Percentiles rank a stretch among this genome's conserved stretches.
These are phyloP conservation scores for Triangularia setosa DNA, from an alignment of 2,329 filamentous ascomycete genomes.

Conservation along the genomic window DNA sequence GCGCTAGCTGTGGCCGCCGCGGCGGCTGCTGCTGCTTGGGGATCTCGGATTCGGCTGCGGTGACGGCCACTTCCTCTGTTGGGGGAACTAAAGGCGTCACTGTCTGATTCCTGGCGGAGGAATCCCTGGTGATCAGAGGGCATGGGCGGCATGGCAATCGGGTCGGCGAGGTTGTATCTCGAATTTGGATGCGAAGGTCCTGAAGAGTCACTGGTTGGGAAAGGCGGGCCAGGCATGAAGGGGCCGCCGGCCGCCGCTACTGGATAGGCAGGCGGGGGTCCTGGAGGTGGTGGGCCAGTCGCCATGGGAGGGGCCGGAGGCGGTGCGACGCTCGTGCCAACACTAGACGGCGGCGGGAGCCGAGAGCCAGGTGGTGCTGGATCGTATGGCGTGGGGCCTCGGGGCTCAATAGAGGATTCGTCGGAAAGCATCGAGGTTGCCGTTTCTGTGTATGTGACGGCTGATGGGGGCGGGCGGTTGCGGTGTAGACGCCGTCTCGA, in stretches of 20 bases:
- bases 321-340: conserved; percentile 5
- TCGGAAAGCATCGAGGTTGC: conserved; percentile 29
- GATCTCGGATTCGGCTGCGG: conserved; percentile 41
- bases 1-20: conserved; percentile 46
- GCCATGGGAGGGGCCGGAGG: conserved; percentile 1
- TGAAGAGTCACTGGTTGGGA: conserved; percentile 23
- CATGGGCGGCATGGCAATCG: conserved; percentile 50
- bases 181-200: conserved; percentile 32
- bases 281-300: conserved; percentile 15
- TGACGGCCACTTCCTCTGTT: conserved; percentile 28
- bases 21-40: conserved; percentile 43
- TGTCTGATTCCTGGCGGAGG: conserved; percentile 39
- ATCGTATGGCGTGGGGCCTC: conserved; percentile 30
- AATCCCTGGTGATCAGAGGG: conserved; percentile 50
- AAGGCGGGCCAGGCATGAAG: conserved; percentile 12
- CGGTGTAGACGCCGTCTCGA: conserved; percentile 30
- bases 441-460: conserved; percentile 20
- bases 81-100: conserved; percentile 41
- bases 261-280: conserved; percentile 9
- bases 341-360: conserved; percentile 11
- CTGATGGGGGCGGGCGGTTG: conserved; percentile 22
- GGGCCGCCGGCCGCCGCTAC: background rate
- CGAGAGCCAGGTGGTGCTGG: conserved; percentile 27
- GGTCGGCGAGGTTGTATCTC: conserved; percentile 35
- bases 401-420: conserved; percentile 38